Percentiles rank a stretch among this genome's conserved stretches.
Evolutionary conservation across 306 rosid species (phyloP).

Genomic region (Urtica urens): DNA sequence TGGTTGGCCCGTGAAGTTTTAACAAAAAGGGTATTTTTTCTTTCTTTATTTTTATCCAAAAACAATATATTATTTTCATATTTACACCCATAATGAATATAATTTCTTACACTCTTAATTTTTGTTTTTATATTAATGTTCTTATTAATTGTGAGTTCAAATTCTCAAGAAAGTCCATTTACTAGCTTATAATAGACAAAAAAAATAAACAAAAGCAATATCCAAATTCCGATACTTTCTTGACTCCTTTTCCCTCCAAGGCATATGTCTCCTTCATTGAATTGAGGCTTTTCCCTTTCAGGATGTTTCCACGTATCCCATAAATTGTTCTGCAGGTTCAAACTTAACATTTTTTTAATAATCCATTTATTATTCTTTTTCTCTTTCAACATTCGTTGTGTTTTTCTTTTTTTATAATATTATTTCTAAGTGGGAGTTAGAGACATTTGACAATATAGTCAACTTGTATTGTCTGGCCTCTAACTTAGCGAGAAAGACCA

Average conservation of each 20-base stretch:
- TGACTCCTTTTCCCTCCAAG: neutral
- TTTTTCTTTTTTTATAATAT: too few species aligned
- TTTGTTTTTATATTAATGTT: too few species aligned
- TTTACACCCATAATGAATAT: too few species aligned
- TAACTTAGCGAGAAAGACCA: neutral
- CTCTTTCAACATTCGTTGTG: too few species aligned
- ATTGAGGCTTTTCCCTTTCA: neutral
- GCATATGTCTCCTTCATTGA: neutral
- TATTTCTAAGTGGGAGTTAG: neutral
- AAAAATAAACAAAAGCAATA: neutral
- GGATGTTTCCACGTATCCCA: neutral
- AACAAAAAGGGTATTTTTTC: too few species aligned
- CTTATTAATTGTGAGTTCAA: too few species aligned
- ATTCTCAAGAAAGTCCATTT: neutral
- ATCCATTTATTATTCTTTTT: neutral
- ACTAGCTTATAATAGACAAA: too few species aligned
- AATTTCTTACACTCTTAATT: too few species aligned
- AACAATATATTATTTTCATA: too few species aligned
- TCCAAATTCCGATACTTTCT: neutral
- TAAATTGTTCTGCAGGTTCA: neutral
- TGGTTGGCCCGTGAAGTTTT: too few species aligned
- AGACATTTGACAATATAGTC: neutral
- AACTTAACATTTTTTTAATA: neutral
- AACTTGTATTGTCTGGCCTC: neutral
- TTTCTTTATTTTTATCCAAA: too few species aligned